Evolutionary conservation across 768 basidiomycete genomes (phyloP).

Genomic region (Lanmaoa rubissima): DNA sequence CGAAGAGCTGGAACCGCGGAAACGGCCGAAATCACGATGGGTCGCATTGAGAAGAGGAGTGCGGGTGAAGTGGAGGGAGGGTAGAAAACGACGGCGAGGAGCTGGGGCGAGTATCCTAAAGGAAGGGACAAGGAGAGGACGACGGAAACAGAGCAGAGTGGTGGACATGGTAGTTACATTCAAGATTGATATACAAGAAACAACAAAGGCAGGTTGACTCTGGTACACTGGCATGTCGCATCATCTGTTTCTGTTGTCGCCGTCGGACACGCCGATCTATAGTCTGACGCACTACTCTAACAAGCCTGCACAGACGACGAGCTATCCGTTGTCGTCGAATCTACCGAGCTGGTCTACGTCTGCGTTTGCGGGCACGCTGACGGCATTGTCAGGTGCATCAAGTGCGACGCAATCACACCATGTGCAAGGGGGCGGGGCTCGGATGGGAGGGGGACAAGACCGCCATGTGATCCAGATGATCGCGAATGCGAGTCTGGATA

Average conservation of each 20-base stretch:
- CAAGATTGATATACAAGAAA: constrained; percentile 3
- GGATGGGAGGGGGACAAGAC: constrained; percentile 80
- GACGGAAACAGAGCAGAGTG: constrained; percentile 11
- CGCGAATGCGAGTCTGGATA: constrained; percentile 93
- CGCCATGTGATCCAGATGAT: constrained; percentile 99
- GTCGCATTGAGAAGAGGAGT: constrained; percentile 21
- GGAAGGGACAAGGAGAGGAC: neutral
- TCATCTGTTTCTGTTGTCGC: constrained; percentile 82
- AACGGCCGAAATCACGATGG: constrained; percentile 17
- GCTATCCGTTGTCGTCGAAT: constrained; percentile 76
- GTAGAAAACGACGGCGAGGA: neutral
- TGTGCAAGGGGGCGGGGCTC: constrained; percentile 57
- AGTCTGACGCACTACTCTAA: constrained; percentile 79
- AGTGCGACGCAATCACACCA: constrained; percentile 64
- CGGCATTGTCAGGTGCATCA: constrained; percentile 82
- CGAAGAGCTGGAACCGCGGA: constrained; percentile 15
- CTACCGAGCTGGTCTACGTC: constrained; percentile 89
- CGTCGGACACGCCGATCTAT: constrained; percentile 85
- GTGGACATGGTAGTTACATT: neutral
- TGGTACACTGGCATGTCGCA: constrained; percentile 62
- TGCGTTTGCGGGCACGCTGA: constrained; percentile 86
- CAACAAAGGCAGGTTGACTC: constrained; percentile 11
- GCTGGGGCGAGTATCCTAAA: neutral
- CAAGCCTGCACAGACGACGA: constrained; percentile 57
- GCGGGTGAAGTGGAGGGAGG: constrained; percentile 17